Evolutionary conservation across 2,329 filamentous ascomycete genomes (phyloP), one percentile per base, ranked within the genome.

Genomic region (Chaetothyriales sp.): DNA sequence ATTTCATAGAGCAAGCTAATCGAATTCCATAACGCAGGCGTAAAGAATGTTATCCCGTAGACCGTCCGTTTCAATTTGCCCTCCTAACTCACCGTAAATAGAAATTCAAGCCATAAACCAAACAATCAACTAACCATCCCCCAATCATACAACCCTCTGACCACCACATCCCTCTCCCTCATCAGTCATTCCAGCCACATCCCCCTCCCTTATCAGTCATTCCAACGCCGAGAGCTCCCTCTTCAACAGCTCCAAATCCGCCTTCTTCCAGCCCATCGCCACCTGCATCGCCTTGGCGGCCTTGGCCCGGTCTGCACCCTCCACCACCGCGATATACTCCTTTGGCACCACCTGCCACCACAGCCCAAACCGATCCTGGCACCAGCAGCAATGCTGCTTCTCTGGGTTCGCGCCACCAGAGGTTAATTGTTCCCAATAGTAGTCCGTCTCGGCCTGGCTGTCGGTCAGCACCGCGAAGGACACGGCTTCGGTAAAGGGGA

Each of bases 391-490:
- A 25, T 25, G 22, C 22, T 25, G 22, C n/a, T 46, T 22, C 15
- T 22, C 22, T 5, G 15, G n/a, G 18, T 46, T 5, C 13, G 18
- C 44, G n/a, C 44, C 44, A 5, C 4, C 22, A 4, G n/a, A 18
- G 15, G 19, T 22, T 22, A 46, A 8, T 22, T n/a, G 13, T 18
- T 46, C 44, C 44, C 44, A 46, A 8, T 18, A 22, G 18, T 46
- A 15, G 19, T 46, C 44, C 13, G 74, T 28, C 83, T 80, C 70
- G 0, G 80, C 83, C 63, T 88, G 83, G 56, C 75, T 76, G 48
- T 83, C 82, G 56, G 84, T 72, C 0, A 74, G 80, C 0, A 82
- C 81, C 1, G 60, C 68, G 43, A 74, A 67, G 0, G 60, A 62
- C 0, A 74, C 73, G 1, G 44, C 18, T 22, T 46, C 44, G 44